Base-by-base conservation (phyloP, 192 early-diverging fungal genomes). In the Coemansia sp. region DNA sequence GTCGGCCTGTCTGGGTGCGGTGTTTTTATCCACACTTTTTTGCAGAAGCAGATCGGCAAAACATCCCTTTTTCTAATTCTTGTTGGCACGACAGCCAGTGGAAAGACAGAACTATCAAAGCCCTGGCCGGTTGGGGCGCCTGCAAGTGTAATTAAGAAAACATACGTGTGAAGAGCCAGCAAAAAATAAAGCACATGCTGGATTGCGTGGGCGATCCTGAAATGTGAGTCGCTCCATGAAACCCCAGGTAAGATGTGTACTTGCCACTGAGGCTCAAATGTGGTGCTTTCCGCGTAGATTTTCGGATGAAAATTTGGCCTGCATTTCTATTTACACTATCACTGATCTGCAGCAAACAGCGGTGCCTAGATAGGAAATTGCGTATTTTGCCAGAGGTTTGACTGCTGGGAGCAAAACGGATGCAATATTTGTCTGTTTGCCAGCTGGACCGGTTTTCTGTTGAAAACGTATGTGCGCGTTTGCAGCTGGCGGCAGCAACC, bases 241-340 rank as follows among this genome's bases (percentile, higher is more conserved):
- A 41, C 14, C 14, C 39, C 39, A 41, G 39, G 39, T 14, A 41
- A 41, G 10, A 8, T 38, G 37, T 1, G 37, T 8, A 10, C 10
- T 10, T 38, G 39, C 27, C 27, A 5, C 27, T 27, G 27, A 5
- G 41, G 41, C 41, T 45, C 14, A 45, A 45, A 45, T n/a, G 41
- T 12, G 41, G 41, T 7, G 48, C 48, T 15, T 17, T 49, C 19
- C 14, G n/a, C 12, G 48, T 19, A 49, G 48, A 49, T 49, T 49
- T 49, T 8, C 48, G 48, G 17, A 19, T 21, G 15, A 49, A 49
- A 49, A 19, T 22, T 49, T 49, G 17, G 15, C 17, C n/a, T 49
- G 48, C 48, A 49, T 49, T 49, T 19, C 19, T 49, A 49, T 49
- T 49, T 49, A 49, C 48, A 21, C 48, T 49, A 17, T n/a, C 48